Percentiles rank a stretch among this genome's conserved stretches.
These are phyloP conservation scores for Phialophora chinensis DNA, from an alignment of 2,329 filamentous ascomycete species.

Conservation along the genomic window DNA sequence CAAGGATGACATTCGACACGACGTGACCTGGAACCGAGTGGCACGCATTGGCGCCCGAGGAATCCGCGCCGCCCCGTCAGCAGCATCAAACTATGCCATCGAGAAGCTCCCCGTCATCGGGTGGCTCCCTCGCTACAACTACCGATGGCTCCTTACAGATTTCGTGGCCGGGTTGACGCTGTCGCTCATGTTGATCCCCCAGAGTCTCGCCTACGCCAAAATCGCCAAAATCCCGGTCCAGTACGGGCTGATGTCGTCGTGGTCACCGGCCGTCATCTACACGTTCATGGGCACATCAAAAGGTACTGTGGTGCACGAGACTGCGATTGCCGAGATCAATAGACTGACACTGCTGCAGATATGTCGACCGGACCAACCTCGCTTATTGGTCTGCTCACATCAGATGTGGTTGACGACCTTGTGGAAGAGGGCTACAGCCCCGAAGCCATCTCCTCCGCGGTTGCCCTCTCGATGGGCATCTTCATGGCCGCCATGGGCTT, in stretches of 20 bases:
- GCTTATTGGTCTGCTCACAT: constrained; percentile 67
- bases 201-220: constrained; percentile 67
- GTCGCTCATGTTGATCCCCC: constrained; percentile 66
- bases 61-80: constrained; percentile 56
- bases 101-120: constrained; percentile 68
- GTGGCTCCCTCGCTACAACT: constrained; percentile 68
- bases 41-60: constrained; percentile 39
- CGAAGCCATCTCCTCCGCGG: constrained; percentile 64
- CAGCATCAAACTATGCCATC: constrained; percentile 60
- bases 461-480: constrained; percentile 68
- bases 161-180: constrained; percentile 66
- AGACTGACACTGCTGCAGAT: constrained; percentile 45
- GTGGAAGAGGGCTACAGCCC: constrained; percentile 58
- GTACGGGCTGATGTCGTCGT: constrained; percentile 65
- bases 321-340: background rate
- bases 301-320: constrained; percentile 48
- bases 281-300: constrained; percentile 68
- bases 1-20: constrained; percentile 34
- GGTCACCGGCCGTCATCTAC: constrained; percentile 64
- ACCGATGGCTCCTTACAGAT: constrained; percentile 67
- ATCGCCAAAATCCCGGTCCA: constrained; percentile 67
- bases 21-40: constrained; percentile 38
- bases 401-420: constrained; percentile 64
- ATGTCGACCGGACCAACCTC: constrained; percentile 69
- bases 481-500: constrained; percentile 65